phyloP scores from a whole-genome alignment of 78 protist species.

The Corallochytrium limacisporum region DNA sequence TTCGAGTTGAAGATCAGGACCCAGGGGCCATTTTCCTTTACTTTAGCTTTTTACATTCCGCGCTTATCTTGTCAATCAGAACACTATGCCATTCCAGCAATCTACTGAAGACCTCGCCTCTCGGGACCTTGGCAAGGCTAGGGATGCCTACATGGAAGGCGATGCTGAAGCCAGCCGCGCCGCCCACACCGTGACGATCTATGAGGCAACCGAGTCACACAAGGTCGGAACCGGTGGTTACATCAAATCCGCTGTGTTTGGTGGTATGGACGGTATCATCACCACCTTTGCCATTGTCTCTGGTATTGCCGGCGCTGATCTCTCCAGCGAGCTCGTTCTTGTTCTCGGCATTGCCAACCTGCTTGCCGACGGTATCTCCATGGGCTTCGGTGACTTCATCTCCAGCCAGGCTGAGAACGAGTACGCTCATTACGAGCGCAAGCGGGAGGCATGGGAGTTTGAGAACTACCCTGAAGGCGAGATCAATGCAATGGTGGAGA shows the following conservation, averaged over 20 bases:
- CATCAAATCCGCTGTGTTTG: slow-evolving; percentile 46
- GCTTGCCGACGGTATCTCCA: slow-evolving; percentile 63
- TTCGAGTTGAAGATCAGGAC: too few species aligned
- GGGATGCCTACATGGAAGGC: neutral
- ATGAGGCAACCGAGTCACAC: neutral
- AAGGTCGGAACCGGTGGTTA: slow-evolving; percentile 38
- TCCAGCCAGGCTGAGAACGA: slow-evolving; percentile 47
- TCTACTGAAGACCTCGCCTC: too few species aligned
- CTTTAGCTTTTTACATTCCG: too few species aligned
- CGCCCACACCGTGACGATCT: slow-evolving; percentile 2
- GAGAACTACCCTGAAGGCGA: slow-evolving; percentile 42
- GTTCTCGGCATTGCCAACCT: slow-evolving; percentile 63
- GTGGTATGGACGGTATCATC: slow-evolving; percentile 73
- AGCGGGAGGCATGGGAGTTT: slow-evolving; percentile 36
- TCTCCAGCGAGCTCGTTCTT: slow-evolving; percentile 34
- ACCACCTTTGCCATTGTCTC: slow-evolving; percentile 68
- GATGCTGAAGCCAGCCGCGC: neutral
- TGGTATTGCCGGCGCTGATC: slow-evolving; percentile 42
- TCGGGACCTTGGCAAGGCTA: too few species aligned
- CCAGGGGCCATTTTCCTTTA: too few species aligned
- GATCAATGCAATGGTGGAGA: slow-evolving; percentile 30
- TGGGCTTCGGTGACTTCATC: slow-evolving; percentile 75
- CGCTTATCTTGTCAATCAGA: too few species aligned
- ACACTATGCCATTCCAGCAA: too few species aligned
- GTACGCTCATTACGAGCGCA: slow-evolving; percentile 24